These are phyloP conservation scores for Delitschia confertaspora DNA, from an alignment of 495 filamentous ascomycete genomes.

Conservation along the genomic window DNA sequence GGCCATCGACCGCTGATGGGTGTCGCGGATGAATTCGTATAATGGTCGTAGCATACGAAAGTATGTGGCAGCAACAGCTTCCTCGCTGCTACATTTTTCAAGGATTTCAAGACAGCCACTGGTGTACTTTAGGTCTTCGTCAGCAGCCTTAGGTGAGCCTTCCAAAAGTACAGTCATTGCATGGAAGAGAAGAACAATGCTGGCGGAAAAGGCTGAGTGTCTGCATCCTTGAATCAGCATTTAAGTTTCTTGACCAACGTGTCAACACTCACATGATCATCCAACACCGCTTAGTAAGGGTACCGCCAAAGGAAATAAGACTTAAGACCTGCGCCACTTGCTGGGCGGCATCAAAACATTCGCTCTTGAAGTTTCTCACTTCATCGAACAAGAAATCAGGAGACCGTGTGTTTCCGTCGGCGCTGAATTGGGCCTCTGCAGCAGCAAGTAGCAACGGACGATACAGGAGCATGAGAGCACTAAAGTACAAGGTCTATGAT, in stretches of 20 bases:
- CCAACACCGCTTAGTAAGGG: slow-evolving; percentile 26
- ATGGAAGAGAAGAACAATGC: slow-evolving; percentile 20
- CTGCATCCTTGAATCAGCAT: neutral
- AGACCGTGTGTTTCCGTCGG: slow-evolving; percentile 1
- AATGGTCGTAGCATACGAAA: slow-evolving; percentile 18
- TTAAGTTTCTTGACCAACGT: neutral
- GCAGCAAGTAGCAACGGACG: slow-evolving; percentile 16
- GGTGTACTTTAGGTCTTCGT: slow-evolving; percentile 19
- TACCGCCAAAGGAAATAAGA: slow-evolving; percentile 20
- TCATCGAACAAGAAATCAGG: slow-evolving; percentile 11
- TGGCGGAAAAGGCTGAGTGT: slow-evolving; percentile 24
- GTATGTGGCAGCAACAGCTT: slow-evolving; percentile 18
- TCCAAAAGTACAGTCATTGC: slow-evolving; percentile 18
- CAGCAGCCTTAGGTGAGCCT: slow-evolving; percentile 2
- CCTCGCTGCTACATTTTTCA: slow-evolving; percentile 13
- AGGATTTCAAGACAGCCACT: slow-evolving; percentile 24
- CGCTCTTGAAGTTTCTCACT: slow-evolving; percentile 8
- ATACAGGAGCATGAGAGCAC: slow-evolving; percentile 25
- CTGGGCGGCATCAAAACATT: slow-evolving; percentile 19
- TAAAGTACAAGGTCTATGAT: slow-evolving; percentile 25
- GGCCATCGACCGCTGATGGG: slow-evolving; percentile 15
- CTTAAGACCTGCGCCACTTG: slow-evolving; percentile 20
- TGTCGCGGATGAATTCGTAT: slow-evolving; percentile 17
- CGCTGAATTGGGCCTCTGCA: slow-evolving; percentile 11
- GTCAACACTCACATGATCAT: slow-evolving; percentile 22